Conservation (phyloP, 345 rosid genomes). For the Viola odorata region DNA sequence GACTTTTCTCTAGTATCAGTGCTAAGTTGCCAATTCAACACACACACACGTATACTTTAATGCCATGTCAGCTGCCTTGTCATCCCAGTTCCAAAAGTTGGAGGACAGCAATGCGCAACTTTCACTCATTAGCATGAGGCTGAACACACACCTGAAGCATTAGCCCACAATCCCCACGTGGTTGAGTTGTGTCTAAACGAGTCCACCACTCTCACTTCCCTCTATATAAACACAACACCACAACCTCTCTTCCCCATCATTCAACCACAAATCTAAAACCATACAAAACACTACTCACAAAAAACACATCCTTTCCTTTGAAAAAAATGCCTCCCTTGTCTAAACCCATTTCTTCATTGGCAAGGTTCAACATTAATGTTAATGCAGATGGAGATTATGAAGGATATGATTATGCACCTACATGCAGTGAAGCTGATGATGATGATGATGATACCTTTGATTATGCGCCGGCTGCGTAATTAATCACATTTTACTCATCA, state of each 20-base stretch:
- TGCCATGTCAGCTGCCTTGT: no score
- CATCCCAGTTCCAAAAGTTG: no score
- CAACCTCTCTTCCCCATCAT: neutral
- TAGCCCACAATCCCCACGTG: slow-evolving; percentile 19
- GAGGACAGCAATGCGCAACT: no score
- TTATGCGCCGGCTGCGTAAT: slow-evolving; percentile 26
- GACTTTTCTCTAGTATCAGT: no score
- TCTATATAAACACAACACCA: slow-evolving; percentile 1
- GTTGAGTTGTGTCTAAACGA: slow-evolving; percentile 10
- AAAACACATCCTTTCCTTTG: neutral
- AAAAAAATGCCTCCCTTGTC: slow-evolving; percentile 12
- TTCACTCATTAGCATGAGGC: slow-evolving; percentile 1
- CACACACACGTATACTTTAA: no score
- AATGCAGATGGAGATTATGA: slow-evolving; percentile 9
- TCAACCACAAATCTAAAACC: neutral
- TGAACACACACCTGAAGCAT: slow-evolving; percentile 3
- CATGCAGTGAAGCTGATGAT: neutral
- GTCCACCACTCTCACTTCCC: neutral
- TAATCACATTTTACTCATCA: neutral
- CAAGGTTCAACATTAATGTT: slow-evolving; percentile 9
- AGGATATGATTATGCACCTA: slow-evolving; percentile 16
- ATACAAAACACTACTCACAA: no score
- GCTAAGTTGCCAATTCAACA: no score
- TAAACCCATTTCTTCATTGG: neutral
- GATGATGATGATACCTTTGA: slow-evolving; percentile 4